Percentiles rank a stretch among this genome's conserved stretches.
Evolutionary conservation across 129 eudicot species (phyloP).

Genomic region (Saussurea involucrata): DNA sequence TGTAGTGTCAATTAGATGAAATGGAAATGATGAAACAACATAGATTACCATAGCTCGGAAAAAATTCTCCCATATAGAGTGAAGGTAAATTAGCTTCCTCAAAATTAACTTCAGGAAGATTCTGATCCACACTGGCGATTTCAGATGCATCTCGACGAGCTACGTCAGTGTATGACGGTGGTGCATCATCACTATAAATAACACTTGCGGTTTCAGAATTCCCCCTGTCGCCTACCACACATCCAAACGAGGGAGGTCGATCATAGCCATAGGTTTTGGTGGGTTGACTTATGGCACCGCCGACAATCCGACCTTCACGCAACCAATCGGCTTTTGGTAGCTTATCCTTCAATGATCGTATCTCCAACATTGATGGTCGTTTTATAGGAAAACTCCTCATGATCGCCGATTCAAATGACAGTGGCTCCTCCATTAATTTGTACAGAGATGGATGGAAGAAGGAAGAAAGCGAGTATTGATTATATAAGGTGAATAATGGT

Average conservation of each 20-base stretch:
- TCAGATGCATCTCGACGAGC: neutral
- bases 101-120: neutral
- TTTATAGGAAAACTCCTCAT: neutral
- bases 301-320: neutral
- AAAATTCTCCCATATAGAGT: neutral
- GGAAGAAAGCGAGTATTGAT: neutral
- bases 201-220: neutral
- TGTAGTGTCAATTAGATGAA: neutral
- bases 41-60: neutral
- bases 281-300: neutral
- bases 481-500: no score
- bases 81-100: neutral
- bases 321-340: neutral
- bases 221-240: neutral
- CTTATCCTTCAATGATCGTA: neutral
- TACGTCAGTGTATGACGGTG: neutral
- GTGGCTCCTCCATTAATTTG: neutral
- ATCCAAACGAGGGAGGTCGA: constrained; percentile 1
- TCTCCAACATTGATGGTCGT: neutral
- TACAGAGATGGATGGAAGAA: neutral
- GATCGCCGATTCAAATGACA: neutral
- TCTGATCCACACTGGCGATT: neutral
- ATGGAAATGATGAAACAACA: neutral
- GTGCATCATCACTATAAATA: neutral
- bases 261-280: neutral